Evolutionary conservation across 306 rosid species (phyloP).

Genomic region (Crotalaria pallida): DNA sequence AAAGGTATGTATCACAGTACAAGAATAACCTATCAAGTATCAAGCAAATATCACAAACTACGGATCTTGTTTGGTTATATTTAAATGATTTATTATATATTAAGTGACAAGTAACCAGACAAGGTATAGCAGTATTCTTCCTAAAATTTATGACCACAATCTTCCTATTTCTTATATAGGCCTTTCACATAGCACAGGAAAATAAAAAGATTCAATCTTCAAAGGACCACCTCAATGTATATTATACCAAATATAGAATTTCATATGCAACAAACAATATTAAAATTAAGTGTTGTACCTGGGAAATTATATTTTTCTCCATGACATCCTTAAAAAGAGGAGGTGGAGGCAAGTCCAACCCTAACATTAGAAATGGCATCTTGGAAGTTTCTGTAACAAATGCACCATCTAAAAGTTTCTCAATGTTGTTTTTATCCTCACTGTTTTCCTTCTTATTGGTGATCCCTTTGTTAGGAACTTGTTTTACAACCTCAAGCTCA

Average conservation of each 20-base stretch:
- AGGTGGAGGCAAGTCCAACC: no score
- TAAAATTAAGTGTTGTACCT: slow-evolving; percentile 45
- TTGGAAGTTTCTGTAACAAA: no score
- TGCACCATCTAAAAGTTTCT: no score
- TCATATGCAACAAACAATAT: slow-evolving; percentile 2
- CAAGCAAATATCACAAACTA: neutral
- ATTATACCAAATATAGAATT: neutral
- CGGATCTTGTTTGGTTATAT: no score
- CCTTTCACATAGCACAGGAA: neutral
- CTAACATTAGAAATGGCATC: no score
- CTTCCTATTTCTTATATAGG: neutral
- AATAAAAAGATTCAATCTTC: slow-evolving; percentile 1
- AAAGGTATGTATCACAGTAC: neutral
- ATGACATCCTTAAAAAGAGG: no score
- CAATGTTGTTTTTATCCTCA: slow-evolving; percentile 33
- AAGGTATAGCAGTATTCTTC: neutral
- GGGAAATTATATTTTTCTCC: slow-evolving; percentile 99
- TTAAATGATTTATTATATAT: no score
- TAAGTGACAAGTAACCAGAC: neutral
- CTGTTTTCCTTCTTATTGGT: slow-evolving; percentile 54
- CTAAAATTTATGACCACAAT: neutral
- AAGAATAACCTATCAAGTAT: neutral
- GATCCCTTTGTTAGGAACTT: slow-evolving; percentile 56
- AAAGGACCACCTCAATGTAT: neutral
- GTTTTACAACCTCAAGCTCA: slow-evolving; percentile 91